Evolutionary conservation across 164 flowering plant species (phyloP).

Genomic region (Nymphaea thermarum): DNA sequence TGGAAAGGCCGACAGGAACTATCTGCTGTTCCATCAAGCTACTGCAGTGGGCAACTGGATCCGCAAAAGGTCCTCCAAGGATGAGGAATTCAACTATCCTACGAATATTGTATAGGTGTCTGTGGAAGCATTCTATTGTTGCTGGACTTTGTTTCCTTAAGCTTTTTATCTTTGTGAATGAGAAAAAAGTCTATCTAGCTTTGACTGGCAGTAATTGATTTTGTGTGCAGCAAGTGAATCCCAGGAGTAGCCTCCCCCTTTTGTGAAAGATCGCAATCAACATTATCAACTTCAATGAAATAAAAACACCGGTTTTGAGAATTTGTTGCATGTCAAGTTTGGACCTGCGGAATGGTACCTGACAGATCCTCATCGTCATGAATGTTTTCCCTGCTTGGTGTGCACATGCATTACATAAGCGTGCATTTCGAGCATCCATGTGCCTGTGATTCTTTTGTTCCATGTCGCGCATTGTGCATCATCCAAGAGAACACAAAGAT

Average conservation of each 20-base stretch:
- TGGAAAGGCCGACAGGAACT: conserved; percentile 76
- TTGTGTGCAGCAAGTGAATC: not conserved
- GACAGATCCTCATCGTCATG: not conserved
- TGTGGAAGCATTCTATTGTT: not conserved
- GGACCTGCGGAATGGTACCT: not conserved
- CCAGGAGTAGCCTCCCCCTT: not conserved
- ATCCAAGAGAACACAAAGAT: too few relatives aligned
- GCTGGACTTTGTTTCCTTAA: not conserved
- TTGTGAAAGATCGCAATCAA: not conserved
- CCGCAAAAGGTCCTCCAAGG: conserved; percentile 55
- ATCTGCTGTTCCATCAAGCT: conserved; percentile 74
- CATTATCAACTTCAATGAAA: not conserved
- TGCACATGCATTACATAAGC: not conserved
- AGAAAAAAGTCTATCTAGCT: too few relatives aligned
- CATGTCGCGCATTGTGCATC: too few relatives aligned
- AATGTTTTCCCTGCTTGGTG: not conserved
- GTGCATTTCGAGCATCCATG: too few relatives aligned
- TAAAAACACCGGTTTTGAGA: not conserved
- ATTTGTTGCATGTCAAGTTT: not conserved
- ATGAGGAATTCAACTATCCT: conserved; percentile 9
- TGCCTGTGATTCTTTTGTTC: too few relatives aligned
- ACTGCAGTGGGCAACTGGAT: conserved; percentile 72
- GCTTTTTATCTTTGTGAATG: not conserved
- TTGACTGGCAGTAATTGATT: not conserved
- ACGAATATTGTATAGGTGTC: conserved; percentile 35